These are phyloP conservation scores for Geosmithia putterillii DNA, from an alignment of 2,329 filamentous ascomycete species.

Conservation along the genomic window DNA sequence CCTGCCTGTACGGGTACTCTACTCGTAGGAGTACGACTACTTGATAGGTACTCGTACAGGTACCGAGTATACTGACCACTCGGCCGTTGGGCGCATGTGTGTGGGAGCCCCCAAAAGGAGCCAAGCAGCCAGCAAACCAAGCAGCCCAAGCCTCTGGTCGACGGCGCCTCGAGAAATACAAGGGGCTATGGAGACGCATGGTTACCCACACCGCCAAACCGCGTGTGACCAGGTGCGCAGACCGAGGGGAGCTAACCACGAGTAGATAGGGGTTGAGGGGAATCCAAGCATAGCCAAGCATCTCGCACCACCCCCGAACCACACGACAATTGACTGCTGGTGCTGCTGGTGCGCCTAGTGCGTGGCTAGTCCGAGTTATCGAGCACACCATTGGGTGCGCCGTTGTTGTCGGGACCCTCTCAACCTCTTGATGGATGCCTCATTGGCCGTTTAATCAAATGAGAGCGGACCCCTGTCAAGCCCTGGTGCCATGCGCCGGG, in stretches of 20 bases:
- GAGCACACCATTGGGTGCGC: conserved; percentile 37
- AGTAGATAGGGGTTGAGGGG: neutral
- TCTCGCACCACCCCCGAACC: neutral
- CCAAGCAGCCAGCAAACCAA: neutral
- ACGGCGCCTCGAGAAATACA: conserved; percentile 3
- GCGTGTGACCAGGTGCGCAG: conserved; percentile 2
- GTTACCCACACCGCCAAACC: conserved; percentile 6
- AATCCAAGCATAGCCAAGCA: neutral
- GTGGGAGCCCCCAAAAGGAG: neutral
- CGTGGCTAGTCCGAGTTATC: conserved; percentile 31
- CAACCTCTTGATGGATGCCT: conserved; percentile 17
- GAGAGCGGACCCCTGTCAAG: conserved; percentile 33
- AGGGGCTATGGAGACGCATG: conserved; percentile 3
- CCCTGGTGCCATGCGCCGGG: conserved; percentile 37
- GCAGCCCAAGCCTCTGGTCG: conserved; percentile 2
- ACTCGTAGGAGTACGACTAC: too few relatives aligned
- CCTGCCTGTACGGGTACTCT: too few relatives aligned
- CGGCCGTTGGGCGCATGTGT: neutral
- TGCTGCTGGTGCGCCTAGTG: conserved; percentile 23
- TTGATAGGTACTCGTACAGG: too few relatives aligned
- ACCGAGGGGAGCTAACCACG: neutral
- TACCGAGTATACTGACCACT: too few relatives aligned
- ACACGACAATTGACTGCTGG: conserved; percentile 17
- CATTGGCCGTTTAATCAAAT: conserved; percentile 43
- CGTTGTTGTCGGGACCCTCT: conserved; percentile 26